These are phyloP conservation scores for Leptographium lundbergii DNA, from an alignment of 2,329 filamentous ascomycete genomes.

Conservation along the genomic window DNA sequence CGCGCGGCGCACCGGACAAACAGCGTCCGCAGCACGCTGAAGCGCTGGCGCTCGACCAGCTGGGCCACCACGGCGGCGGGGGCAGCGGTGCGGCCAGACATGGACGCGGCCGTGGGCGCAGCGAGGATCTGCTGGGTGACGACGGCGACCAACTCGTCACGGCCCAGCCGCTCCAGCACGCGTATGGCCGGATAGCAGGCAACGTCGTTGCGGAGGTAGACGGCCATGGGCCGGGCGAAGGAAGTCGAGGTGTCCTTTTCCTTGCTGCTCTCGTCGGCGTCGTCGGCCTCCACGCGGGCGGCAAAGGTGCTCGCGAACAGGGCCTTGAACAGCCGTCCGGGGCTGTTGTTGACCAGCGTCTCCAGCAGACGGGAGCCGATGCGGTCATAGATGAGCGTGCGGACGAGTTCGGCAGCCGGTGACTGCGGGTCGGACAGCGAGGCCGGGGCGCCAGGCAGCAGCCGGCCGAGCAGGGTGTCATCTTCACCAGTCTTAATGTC, in stretches of 20 bases:
- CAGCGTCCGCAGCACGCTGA: slow-evolving; percentile 66
- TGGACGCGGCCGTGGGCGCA: slow-evolving; percentile 52
- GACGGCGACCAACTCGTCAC: slow-evolving; percentile 68
- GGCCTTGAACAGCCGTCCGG: slow-evolving; percentile 82
- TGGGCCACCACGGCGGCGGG: slow-evolving; percentile 62
- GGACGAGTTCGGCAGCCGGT: slow-evolving; percentile 65
- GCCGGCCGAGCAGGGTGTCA: slow-evolving; percentile 52
- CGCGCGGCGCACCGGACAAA: slow-evolving; percentile 73
- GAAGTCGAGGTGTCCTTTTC: background rate
- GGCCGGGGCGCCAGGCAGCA: slow-evolving; percentile 63
- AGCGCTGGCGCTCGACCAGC: slow-evolving; percentile 62
- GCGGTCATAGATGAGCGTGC: slow-evolving; percentile 75
- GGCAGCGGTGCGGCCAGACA: slow-evolving; percentile 53
- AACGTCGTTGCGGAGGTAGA: slow-evolving; percentile 76
- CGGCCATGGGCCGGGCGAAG: slow-evolving; percentile 41
- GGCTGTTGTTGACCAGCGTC: slow-evolving; percentile 65
- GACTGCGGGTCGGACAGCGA: slow-evolving; percentile 61
- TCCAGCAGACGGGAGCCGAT: slow-evolving; percentile 86
- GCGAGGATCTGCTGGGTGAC: slow-evolving; percentile 57
- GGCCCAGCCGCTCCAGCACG: slow-evolving; percentile 71
- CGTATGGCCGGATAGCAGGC: slow-evolving; percentile 78
- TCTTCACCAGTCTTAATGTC: slow-evolving; percentile 20
- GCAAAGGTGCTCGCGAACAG: slow-evolving; percentile 72
- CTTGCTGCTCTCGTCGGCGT: background rate
- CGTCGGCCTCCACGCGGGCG: slow-evolving; percentile 34